Percentiles rank a stretch among this genome's conserved stretches.
Evolutionary conservation across 768 basidiomycete species (phyloP).

Genomic region (Boletus reticuloceps): DNA sequence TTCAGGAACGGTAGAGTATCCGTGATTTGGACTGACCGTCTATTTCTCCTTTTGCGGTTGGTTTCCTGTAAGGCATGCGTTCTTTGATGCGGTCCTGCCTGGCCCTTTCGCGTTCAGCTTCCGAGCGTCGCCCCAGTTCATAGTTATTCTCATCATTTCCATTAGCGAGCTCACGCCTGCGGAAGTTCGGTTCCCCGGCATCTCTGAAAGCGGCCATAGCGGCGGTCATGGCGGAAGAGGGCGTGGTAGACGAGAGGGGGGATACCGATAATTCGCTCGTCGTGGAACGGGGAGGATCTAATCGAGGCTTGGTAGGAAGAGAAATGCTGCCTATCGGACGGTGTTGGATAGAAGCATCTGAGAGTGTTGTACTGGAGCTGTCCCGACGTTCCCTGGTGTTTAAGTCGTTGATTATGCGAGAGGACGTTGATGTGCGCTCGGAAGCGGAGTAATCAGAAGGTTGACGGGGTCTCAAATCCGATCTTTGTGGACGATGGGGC

Average conservation of each 20-base stretch:
- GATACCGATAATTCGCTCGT: slow-evolving; percentile 15
- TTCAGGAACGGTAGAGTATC: background rate
- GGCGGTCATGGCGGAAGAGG: slow-evolving; percentile 47
- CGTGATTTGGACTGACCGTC: slow-evolving; percentile 59
- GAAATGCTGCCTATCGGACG: slow-evolving; percentile 30
- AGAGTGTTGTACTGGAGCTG: slow-evolving; percentile 47
- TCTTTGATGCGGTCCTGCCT: slow-evolving; percentile 70
- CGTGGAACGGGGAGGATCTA: slow-evolving; percentile 16
- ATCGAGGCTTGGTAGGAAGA: slow-evolving; percentile 13
- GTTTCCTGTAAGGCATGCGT: slow-evolving; percentile 56
- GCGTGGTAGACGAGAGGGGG: slow-evolving; percentile 33
- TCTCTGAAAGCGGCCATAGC: slow-evolving; percentile 72
- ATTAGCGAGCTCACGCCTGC: slow-evolving; percentile 51
- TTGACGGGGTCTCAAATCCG: slow-evolving; percentile 57
- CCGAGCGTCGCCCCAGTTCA: slow-evolving; percentile 55
- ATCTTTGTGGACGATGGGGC: slow-evolving; percentile 65
- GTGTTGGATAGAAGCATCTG: slow-evolving; percentile 39
- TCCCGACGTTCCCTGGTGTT: slow-evolving; percentile 41
- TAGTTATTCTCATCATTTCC: slow-evolving; percentile 55
- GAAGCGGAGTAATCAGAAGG: slow-evolving; percentile 51
- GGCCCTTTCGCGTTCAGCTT: slow-evolving; percentile 60
- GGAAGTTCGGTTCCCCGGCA: slow-evolving; percentile 45
- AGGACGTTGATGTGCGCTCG: slow-evolving; percentile 48
- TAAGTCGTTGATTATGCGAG: slow-evolving; percentile 32
- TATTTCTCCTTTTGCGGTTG: slow-evolving; percentile 70